Base-by-base conservation (phyloP, 73 alveolate genomes). In the Paramecium sonneborni region DNA sequence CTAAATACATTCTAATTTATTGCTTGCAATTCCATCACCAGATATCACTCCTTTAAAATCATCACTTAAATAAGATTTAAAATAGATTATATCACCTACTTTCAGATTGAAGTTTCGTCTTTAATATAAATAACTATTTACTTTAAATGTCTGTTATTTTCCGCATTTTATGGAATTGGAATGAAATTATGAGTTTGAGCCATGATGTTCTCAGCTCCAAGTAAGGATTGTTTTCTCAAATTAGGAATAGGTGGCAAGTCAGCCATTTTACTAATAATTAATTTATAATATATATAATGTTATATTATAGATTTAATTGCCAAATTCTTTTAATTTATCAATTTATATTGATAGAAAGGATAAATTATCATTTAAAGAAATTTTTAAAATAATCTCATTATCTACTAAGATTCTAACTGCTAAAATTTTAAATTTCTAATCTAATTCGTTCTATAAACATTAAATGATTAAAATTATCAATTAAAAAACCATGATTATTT, bases 11-110 rank as follows among this genome's bases (percentile, higher is more conserved):
- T 85, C 92, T 57, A 85, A 55, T 85, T 85, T 85, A 55, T 85
- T 85, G 57, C 86, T 52, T 24, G 92, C 92, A 52, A 85, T 85
- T 85, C 92, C 92, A 55, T 85, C 92, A 21, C 92, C 92, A 39
- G 92, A 44, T 24, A 85, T 69, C 14, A 85, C 92, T 85, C 92
- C 92, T 18, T 85, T 85, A 35, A 82, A 82, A 34, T 44, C 92
- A 85, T 52, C 46, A 24, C 46, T 43, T n/a, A 44, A 21, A 46
- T 79, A 79, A 6, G 90, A 79, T 79, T 79, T 79, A 15, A 79
- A 79, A 39, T 43, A 79, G 28, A 79, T 34, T 24, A 79, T 46
- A 26, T 79, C 90, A n/a, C 90, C 90, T 14, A 79, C 24, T 41
- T 79, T 79, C 14, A 79, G 43, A 39, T 79, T 79, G 41, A 79